Base-by-base conservation (phyloP, 441 rosid genomes). In the Macaranga tanarius region DNA sequence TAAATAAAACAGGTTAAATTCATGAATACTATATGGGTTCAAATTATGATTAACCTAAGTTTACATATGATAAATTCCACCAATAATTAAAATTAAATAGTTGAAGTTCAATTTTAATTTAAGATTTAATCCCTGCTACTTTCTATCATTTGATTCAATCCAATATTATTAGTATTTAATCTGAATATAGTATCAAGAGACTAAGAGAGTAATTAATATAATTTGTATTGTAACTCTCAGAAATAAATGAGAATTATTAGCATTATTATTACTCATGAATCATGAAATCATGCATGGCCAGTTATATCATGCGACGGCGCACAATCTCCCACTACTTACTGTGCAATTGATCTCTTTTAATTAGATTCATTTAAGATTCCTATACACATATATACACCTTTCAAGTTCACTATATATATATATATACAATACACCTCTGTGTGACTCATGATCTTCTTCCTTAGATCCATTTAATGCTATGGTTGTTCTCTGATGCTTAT, bases 221-320 rank as follows among this genome's bases (percentile, higher is more conserved):
- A 13, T 23, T 42, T 3, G 50, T 17, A 62, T 66, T 50, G 79
- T 73, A 76, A 76, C 70, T 77, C 79, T 62, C 79, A 57, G 19
- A 23, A 58, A 74, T 75, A 62, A 75, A 67, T 60, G 45, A 31
- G 31, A 61, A 28, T 60, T 11, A 60, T 34, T 3, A 34, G 6
- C 2, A n/a, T 34, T 64, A 44, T n/a, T 9, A 40, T 1, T 40
- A 64, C 8, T 63, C 31, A 55, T 19, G n/a, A 48, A 40, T 19
- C 38, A 34, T 34, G 38, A 34, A 54, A 72, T 72, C 67, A 71
- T 71, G 76, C 70, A 67, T 57, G 65, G 59, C 57, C 75, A 62
- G 72, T 76, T 69, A 55, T 47, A 47, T 20, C 44, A 60, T 26
- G 60, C 23, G 79, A 61, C 79, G 79, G 79, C 79, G 79, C 79